Evolutionary conservation across 2,329 filamentous ascomycete species (phyloP).

Genomic region (Calonectria pseudoreteaudii): DNA sequence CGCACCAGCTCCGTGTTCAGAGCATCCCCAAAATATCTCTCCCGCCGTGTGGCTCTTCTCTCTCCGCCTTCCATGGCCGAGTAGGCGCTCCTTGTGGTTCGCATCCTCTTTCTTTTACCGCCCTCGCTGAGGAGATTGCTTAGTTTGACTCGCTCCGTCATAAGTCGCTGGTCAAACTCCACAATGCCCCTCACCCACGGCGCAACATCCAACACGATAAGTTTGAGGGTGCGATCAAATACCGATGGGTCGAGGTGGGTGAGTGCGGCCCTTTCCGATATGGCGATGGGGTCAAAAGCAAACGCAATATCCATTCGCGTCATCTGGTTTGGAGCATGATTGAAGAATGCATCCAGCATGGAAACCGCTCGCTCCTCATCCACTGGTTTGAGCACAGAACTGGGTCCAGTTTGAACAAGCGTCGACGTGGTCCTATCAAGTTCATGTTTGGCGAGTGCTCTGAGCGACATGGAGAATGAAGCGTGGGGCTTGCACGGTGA

Average conservation of each 20-base stretch:
- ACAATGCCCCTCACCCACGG: conserved; percentile 92
- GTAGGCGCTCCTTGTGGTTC: conserved; percentile 80
- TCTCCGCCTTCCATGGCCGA: conserved; percentile 82
- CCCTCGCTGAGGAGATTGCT: conserved; percentile 73
- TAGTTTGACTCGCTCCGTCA: conserved; percentile 73
- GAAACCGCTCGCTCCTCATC: conserved; percentile 49
- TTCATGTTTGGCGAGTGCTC: conserved; percentile 44
- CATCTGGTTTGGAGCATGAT: conserved; percentile 45
- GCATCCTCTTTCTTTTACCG: conserved; percentile 63
- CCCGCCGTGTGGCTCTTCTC: conserved; percentile 73
- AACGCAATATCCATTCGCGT: conserved; percentile 65
- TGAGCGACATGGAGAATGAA: conserved; percentile 44
- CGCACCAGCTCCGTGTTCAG: conserved; percentile 73
- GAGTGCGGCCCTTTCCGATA: conserved; percentile 56
- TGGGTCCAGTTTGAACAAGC: background rate
- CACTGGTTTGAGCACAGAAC: conserved; percentile 40
- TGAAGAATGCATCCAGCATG: conserved; percentile 54
- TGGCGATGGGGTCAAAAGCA: conserved; percentile 72
- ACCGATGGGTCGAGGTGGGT: conserved; percentile 73
- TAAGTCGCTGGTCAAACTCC: conserved; percentile 77
- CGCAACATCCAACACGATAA: conserved; percentile 82
- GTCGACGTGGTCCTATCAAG: conserved; percentile 26
- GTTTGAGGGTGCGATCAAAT: conserved; percentile 77
- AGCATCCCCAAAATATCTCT: conserved; percentile 76
- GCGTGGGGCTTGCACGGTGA: conserved; percentile 44